Conservation (phyloP, 1,139 yeast genomes). For the Pichia sp. region DNA sequence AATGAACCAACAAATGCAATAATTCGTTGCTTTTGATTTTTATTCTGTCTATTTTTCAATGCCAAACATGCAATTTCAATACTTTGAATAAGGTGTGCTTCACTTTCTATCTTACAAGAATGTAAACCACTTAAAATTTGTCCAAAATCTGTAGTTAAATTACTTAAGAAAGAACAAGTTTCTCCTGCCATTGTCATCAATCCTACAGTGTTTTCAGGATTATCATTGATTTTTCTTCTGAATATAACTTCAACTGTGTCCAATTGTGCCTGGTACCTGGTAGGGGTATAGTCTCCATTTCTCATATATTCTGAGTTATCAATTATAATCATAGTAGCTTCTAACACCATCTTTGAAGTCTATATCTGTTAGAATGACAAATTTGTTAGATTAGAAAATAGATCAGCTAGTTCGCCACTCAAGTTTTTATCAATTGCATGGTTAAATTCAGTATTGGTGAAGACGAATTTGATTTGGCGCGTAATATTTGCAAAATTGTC, state of each 20-base stretch:
- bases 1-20: constrained; percentile 90
- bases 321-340: constrained; percentile 91
- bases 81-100: constrained; percentile 66
- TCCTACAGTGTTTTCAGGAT: constrained; percentile 94
- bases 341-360: constrained; percentile 83
- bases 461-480: too few species aligned
- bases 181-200: constrained; percentile 81
- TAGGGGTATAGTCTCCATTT: constrained; percentile 87
- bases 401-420: too few species aligned
- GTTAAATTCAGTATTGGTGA: too few species aligned
- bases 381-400: too few species aligned
- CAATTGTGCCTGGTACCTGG: constrained; percentile 87
- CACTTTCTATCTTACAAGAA: constrained; percentile 69
- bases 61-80: constrained; percentile 97
- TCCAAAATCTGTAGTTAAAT: constrained; percentile 84
- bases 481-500: too few species aligned
- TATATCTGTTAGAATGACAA: too few species aligned
- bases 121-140: constrained; percentile 83
- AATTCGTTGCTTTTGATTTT: constrained; percentile 85
- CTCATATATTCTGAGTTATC: constrained; percentile 96
- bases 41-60: constrained; percentile 91
- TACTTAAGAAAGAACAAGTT: constrained; percentile 78
- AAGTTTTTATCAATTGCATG: too few species aligned
- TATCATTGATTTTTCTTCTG: constrained; percentile 75
- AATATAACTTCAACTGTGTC: constrained; percentile 89